Evolutionary conservation across 345 rosid genomes (phyloP).

Genomic region (Anastatica hierochuntica): DNA sequence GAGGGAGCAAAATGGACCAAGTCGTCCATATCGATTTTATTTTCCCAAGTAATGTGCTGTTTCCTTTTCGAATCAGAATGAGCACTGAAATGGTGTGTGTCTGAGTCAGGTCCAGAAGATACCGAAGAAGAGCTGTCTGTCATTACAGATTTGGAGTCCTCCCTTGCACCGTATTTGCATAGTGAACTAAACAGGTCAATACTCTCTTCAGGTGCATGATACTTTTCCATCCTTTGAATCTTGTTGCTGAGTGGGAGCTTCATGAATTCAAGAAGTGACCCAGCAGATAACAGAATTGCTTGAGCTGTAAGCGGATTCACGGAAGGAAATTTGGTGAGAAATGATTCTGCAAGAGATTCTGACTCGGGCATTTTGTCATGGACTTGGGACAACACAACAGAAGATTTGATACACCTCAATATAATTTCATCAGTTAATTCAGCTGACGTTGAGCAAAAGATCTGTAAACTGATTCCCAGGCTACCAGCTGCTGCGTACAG

Average conservation of each 20-base stretch:
- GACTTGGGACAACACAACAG: constrained; percentile 31
- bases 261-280: constrained; percentile 52
- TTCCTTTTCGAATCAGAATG: constrained; percentile 37
- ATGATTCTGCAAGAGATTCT: constrained; percentile 80
- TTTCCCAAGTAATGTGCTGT: constrained; percentile 25
- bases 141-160: constrained; percentile 85
- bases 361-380: constrained; percentile 70
- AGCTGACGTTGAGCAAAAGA: constrained; percentile 66
- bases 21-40: constrained; percentile 31
- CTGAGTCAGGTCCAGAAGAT: constrained; percentile 68
- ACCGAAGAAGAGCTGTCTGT: constrained; percentile 86
- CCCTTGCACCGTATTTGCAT: constrained; percentile 73
- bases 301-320: constrained; percentile 82
- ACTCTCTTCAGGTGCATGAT: constrained; percentile 64
- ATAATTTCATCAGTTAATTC: constrained; percentile 69
- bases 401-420: constrained; percentile 46
- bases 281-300: constrained; percentile 58
- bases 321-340: constrained; percentile 87
- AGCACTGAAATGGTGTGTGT: constrained; percentile 31
- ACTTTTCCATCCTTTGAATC: constrained; percentile 39
- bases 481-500: constrained; percentile 90
- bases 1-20: constrained; percentile 30
- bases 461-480: constrained; percentile 79
- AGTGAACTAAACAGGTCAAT: constrained; percentile 50
- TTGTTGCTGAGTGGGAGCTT: constrained; percentile 50